These are phyloP conservation scores for Botryotinia convoluta DNA, from an alignment of 2,329 filamentous ascomycete species.

Conservation along the genomic window DNA sequence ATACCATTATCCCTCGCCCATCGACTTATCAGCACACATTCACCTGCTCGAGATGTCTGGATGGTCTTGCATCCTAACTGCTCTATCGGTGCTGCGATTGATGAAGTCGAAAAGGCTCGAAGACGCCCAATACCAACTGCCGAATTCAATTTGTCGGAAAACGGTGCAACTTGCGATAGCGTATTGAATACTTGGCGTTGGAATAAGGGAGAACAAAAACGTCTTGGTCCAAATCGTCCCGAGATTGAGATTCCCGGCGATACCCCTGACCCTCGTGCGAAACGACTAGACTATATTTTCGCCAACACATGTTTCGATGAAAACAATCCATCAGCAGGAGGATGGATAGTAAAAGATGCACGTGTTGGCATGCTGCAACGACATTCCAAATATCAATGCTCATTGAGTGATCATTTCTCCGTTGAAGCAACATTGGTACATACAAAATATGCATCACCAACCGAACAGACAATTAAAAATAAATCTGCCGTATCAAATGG, in stretches of 20 bases:
- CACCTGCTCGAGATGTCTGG: slow-evolving; percentile 81
- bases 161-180: slow-evolving; percentile 85
- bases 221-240: slow-evolving; percentile 63
- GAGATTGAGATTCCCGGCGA: slow-evolving; percentile 59
- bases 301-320: slow-evolving; percentile 54
- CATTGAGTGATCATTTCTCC: slow-evolving; percentile 91
- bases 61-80: slow-evolving; percentile 78
- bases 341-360: slow-evolving; percentile 69
- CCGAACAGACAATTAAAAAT: slow-evolving; percentile 24
- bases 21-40: slow-evolving; percentile 74
- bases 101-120: slow-evolving; percentile 64
- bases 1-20: slow-evolving; percentile 83
- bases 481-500: slow-evolving; percentile 32
- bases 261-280: slow-evolving; percentile 69
- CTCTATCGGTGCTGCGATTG: slow-evolving; percentile 70
- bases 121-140: slow-evolving; percentile 69
- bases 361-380: slow-evolving; percentile 77
- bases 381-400: slow-evolving; percentile 78
- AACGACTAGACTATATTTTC: slow-evolving; percentile 94
- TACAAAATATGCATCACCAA: slow-evolving; percentile 25
- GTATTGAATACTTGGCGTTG: slow-evolving; percentile 92
- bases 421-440: slow-evolving; percentile 70
- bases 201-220: slow-evolving; percentile 67
- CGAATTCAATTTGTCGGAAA: slow-evolving; percentile 71
- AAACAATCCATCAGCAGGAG: slow-evolving; percentile 32